Evolutionary conservation across 2,329 filamentous ascomycete genomes (phyloP).

Genomic region (Epichloe gansuensis): DNA sequence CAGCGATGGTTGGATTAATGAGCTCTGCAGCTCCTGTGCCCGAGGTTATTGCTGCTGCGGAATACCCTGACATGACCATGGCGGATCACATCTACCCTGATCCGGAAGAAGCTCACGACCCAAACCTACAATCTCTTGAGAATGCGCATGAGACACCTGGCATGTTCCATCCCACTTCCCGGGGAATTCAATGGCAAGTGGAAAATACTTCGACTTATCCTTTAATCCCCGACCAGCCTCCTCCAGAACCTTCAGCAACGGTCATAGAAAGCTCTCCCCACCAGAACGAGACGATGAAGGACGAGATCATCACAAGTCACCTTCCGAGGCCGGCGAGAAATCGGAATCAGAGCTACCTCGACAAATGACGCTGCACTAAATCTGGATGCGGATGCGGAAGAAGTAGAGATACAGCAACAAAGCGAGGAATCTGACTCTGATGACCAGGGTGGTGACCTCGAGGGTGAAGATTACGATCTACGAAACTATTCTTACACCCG

Average conservation of each 20-base stretch:
- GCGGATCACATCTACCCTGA: not conserved
- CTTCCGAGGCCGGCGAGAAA: not conserved
- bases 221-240: not conserved
- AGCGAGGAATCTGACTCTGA: constrained; percentile 9
- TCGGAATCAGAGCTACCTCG: not conserved
- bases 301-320: not conserved
- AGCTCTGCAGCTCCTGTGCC: not conserved
- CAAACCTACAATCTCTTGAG: constrained; percentile 7
- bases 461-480: constrained; percentile 23
- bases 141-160: not conserved
- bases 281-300: not conserved
- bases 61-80: not conserved
- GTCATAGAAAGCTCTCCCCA: constrained; percentile 2
- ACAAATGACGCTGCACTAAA: not conserved
- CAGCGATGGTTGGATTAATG: not conserved
- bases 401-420: not conserved
- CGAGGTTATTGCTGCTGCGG: not conserved
- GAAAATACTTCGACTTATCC: not conserved
- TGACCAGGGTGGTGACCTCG: constrained; percentile 16
- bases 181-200: not conserved
- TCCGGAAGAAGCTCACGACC: constrained; percentile 7
- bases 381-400: not conserved
- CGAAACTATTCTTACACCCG: constrained; percentile 20
- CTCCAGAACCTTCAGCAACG: not conserved
- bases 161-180: not conserved